Evolutionary conservation across 1,284 basidiomycete species (phyloP).

Genomic region (Rhodotorula sp.): DNA sequence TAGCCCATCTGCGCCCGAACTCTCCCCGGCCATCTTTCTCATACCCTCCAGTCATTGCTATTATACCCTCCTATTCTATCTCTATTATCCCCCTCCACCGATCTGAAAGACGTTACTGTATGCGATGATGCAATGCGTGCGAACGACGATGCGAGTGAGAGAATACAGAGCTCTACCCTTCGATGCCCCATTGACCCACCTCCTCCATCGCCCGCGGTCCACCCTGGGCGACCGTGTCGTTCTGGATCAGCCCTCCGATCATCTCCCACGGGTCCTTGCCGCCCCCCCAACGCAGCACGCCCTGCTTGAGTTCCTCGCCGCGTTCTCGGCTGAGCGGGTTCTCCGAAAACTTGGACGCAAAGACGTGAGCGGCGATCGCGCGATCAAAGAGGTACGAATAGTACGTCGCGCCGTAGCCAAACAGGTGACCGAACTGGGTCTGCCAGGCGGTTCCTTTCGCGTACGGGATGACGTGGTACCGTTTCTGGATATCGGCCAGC

Average conservation of each 20-base stretch:
- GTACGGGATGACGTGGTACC: constrained; percentile 73
- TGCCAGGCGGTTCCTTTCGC: constrained; percentile 85
- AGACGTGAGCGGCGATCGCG: constrained; percentile 88
- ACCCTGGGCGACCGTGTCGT: constrained; percentile 64
- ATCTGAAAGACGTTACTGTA: background rate
- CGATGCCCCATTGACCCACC: constrained; percentile 81
- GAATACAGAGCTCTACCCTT: constrained; percentile 43
- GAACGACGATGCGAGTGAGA: background rate
- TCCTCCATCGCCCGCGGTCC: constrained; percentile 79
- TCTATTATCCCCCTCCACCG: no score
- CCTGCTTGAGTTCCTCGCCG: constrained; percentile 73
- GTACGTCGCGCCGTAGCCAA: constrained; percentile 95
- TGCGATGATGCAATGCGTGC: background rate
- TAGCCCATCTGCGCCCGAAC: no score
- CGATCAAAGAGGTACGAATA: constrained; percentile 96
- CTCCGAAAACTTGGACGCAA: constrained; percentile 68
- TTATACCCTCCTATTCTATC: background rate
- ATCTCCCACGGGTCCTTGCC: constrained; percentile 92
- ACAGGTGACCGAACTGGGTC: constrained; percentile 91
- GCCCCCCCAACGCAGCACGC: constrained; percentile 78
- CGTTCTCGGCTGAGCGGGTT: constrained; percentile 48
- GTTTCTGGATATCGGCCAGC: constrained; percentile 62
- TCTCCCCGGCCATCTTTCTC: background rate
- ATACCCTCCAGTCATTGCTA: background rate
- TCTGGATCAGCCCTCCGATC: constrained; percentile 70